Conservation (phyloP, 495 filamentous ascomycete species). For the Penicillium longicatenatum region DNA sequence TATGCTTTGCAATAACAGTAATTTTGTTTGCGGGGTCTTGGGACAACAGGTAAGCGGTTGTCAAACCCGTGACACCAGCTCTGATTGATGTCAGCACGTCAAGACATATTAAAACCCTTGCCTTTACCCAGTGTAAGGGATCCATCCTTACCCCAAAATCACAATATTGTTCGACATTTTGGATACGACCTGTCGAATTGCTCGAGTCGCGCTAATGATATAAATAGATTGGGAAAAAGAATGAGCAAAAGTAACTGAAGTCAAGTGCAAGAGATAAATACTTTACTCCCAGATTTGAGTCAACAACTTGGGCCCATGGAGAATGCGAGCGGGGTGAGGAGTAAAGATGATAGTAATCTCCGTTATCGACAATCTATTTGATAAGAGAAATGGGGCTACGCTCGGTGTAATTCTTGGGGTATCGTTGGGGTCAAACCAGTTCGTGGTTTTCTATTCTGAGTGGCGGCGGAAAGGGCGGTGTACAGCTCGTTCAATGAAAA, state of each 20-base stretch:
- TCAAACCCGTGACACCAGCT: constrained; percentile 89
- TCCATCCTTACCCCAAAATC: constrained; percentile 58
- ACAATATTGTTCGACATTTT: constrained; percentile 53
- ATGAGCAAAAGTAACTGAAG: neutral
- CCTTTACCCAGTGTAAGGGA: neutral
- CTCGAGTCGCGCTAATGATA: neutral
- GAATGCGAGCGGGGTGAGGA: constrained; percentile 10
- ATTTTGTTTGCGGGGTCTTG: constrained; percentile 66
- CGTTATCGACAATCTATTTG: constrained; percentile 18
- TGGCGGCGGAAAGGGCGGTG: constrained; percentile 24
- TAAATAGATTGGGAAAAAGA: neutral
- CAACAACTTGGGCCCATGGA: constrained; percentile 2
- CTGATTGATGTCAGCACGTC: constrained; percentile 42
- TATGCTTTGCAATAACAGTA: constrained; percentile 89
- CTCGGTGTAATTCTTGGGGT: constrained; percentile 8
- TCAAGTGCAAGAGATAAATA: neutral
- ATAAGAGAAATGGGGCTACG: constrained; percentile 23
- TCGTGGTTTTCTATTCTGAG: constrained; percentile 10
- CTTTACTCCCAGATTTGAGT: neutral
- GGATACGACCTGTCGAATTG: neutral
- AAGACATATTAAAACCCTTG: constrained; percentile 2
- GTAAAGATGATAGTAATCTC: constrained; percentile 5
- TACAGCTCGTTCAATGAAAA: constrained; percentile 10
- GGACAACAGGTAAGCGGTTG: constrained; percentile 83
- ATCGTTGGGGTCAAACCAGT: neutral